Base-by-base conservation (phyloP, 495 filamentous ascomycete genomes). In the Pyrenula massariospora region DNA sequence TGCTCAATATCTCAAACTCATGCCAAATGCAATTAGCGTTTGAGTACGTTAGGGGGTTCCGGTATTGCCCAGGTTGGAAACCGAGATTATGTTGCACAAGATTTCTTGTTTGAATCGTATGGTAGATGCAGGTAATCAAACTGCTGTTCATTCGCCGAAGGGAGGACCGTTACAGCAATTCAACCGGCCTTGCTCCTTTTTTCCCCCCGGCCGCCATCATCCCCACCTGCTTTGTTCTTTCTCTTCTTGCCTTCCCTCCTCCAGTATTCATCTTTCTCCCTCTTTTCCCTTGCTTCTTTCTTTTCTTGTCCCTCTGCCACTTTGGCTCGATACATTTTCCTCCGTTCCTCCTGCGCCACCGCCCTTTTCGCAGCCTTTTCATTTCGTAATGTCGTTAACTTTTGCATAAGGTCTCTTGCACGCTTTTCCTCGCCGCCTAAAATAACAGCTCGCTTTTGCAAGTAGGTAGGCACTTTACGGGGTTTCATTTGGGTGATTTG, bases 211-310 rank as follows among this genome's bases (percentile, higher is more conserved):
- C 31, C 31, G 48, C 81, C 85, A 53, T 82, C 86, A 20, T 74
- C 80, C 19, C 80, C 80, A 47, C 71, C 75, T 0, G 75, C 76
- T 19, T 76, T 74, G 19, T 76, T 74, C 68, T 84, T 89, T 65
- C 93, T 80, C 78, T 98, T 98, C 80, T 84, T 89, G n/a, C 93
- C 94, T 73, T 96, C 94, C 58, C 81, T 83, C 59, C 83, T 76
- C 93, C 93, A 98, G 72, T 85, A 98, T 61, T 94, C 92, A 62
- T 95, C 82, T 66, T 82, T 86, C 74, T 98, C 93, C 65, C 82
- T 83, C 79, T 88, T 92, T 76, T 96, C 90, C 50, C 89, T 77
- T 56, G 81, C 87, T 31, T 74, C 75, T 73, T 86, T 84, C 82
- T 87, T 91, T 78, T 94, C 91, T 61, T 82, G 74, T 59, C 83